Base-by-base conservation (phyloP, 345 rosid genomes). In the Pelargonium nanum region DNA sequence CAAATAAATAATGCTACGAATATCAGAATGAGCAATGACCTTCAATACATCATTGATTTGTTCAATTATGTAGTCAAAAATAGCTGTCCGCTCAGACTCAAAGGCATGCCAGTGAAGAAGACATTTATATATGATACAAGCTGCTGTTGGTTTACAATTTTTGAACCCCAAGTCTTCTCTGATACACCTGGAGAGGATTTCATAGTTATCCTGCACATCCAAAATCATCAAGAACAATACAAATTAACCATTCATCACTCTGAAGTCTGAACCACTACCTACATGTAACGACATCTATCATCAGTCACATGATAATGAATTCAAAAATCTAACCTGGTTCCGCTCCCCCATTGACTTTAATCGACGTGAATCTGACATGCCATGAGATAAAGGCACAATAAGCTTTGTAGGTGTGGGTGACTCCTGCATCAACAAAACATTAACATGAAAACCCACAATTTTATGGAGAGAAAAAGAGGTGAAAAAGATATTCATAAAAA, bases 101-200 rank as follows among this genome's bases (percentile, higher is more conserved):
- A 85, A 89, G 73, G 94, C 85, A 70, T 77, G 99, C 99, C 99
- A 89, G 63, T 84, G 88, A 73, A 78, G 82, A 78, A 93, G 96
- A 78, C 88, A 87, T 78, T 85, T 85, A 77, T 83, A 89, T 60
- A 89, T 81, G 54, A 87, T 75, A 77, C 94, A 87, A 68, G 94
- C 97, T 69, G 96, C 94, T 62, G 89, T 69, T 21, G 97, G 99
- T 75, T 87, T 93, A 55, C 87, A 88, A 78, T 75, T 74, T 62
- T 69, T 65, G 67, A 93, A 93, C 22, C 96, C 97, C 72, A 87
- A 63, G 67, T 81, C 80, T 78, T 89, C 99, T 70, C 74, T 87
- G 64, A 93, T 87, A 69, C 97, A 87, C 65, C 74, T 83, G 22
- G 96, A 89, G 26, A 93, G 89, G 69, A 89, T 77, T 65, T 85